Base-by-base conservation (phyloP, 108 stramenopile species). In the Cyclostephanos invisitatus region DNA sequence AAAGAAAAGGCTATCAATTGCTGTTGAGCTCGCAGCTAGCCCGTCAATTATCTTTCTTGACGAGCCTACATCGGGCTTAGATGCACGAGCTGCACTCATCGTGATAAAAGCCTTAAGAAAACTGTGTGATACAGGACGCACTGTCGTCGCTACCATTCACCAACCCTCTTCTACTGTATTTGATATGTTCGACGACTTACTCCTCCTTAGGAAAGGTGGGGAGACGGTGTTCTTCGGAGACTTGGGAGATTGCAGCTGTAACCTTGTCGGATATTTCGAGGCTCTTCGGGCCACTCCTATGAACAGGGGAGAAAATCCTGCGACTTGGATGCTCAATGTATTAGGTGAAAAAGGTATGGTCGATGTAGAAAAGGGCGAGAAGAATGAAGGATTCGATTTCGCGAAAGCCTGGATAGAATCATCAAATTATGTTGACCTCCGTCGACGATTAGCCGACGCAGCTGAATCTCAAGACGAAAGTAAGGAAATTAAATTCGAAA, bases 291-390 rank as follows among this genome's bases (percentile, higher is more conserved):
- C 62, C 18, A 40, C 56, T 18, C 72, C 74, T 24, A 78, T 89
- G 64, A 61, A 59, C 17, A 48, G 42, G 54, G 81, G 85, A 37
- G 85, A 82, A 38, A 94, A 95, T 37, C 93, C 93, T 14, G 91
- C 91, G 14, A 86, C 88, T 5, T 95, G 89, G 89, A 92, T 95
- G 91, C 88, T 95, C 14, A 87, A 86, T 66, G 88, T 71, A 22
- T 50, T 88, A 14, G 18, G 67, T 63, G 74, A 81, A 61, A 47
- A 63, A 5, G 62, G 64, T 12, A 42, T 22, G 18, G 58, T 50
- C 9, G 56, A 74, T 42, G 63, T 21, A 12, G 68, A 77, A 6
- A 75, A 42, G 51, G 72, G 81, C 28, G 61, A 77, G 62, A 51
- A 77, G 55, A 51, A 74, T 44, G 67, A 65, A 42, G 65, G 28